phyloP scores from a whole-genome alignment of 2,329 filamentous ascomycete species.

The Cladosporium cucumerinum region DNA sequence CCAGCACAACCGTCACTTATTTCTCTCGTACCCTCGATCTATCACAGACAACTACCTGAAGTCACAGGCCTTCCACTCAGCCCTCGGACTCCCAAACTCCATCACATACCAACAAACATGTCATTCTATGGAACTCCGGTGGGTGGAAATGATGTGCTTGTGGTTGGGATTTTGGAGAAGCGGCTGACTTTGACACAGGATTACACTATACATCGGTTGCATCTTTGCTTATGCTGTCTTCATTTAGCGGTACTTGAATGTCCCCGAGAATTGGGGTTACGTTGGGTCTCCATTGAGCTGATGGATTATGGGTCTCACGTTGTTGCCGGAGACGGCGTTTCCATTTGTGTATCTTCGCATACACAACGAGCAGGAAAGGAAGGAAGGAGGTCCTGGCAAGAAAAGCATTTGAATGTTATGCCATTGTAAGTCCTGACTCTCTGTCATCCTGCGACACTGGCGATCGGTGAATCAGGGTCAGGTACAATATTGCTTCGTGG shows the following conservation, averaged over 20 bases:
- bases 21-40: background rate
- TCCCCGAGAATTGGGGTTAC: slow-evolving; percentile 40
- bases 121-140: slow-evolving; percentile 42
- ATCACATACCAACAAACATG: background rate
- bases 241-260: slow-evolving; percentile 40
- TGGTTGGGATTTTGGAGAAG: background rate
- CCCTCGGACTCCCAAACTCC: background rate
- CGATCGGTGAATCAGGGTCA: no score
- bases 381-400: background rate
- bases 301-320: slow-evolving; percentile 29
- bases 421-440: background rate
- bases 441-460: background rate
- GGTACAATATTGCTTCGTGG: no score
- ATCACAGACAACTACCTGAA: background rate
- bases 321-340: slow-evolving; percentile 21
- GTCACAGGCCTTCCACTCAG: background rate
- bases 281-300: slow-evolving; percentile 36
- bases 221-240: slow-evolving; percentile 40
- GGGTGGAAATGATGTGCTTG: slow-evolving; percentile 15
- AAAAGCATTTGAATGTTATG: background rate
- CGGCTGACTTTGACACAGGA: slow-evolving; percentile 24
- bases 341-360: slow-evolving; percentile 40
- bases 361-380: background rate
- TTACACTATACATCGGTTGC: slow-evolving; percentile 40
- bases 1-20: background rate